A percentile compares a stretch with the other conserved stretches of the same genome.
These are phyloP conservation scores for Suillus ampliporus DNA, from an alignment of 768 basidiomycete species.

Conservation along the genomic window DNA sequence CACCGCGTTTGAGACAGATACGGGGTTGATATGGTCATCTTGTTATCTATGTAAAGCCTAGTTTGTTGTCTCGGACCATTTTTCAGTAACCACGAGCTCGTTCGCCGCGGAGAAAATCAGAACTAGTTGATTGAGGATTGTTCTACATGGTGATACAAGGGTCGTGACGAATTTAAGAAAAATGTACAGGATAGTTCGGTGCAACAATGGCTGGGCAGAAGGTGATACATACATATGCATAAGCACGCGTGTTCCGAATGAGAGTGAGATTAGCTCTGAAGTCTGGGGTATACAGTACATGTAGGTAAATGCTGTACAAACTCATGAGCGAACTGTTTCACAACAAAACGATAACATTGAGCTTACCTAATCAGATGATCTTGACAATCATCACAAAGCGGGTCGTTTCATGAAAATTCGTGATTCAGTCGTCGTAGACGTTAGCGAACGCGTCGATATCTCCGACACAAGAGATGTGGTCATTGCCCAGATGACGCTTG, in stretches of 20 bases:
- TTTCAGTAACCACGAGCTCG: not conserved
- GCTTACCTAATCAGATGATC: slow-evolving; percentile 3
- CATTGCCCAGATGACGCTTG: slow-evolving; percentile 46
- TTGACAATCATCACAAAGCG: not conserved
- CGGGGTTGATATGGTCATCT: slow-evolving; percentile 59
- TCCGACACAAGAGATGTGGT: slow-evolving; percentile 40
- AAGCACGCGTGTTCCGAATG: not conserved
- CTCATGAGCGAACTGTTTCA: not conserved
- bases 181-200: not conserved
- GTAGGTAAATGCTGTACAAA: not conserved
- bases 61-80: not conserved
- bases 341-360: not conserved
- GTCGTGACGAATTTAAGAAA: not conserved
- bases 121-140: not conserved
- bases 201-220: not conserved
- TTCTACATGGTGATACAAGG: not conserved
- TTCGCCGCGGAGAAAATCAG: not conserved
- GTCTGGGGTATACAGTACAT: slow-evolving; percentile 5
- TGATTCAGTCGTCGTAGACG: slow-evolving; percentile 27
- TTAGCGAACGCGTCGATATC: slow-evolving; percentile 36
- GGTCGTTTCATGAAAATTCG: not conserved
- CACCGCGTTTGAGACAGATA: slow-evolving; percentile 89
- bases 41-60: not conserved
- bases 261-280: not conserved
- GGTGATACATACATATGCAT: slow-evolving; percentile 1